Evolutionary conservation across 1,139 yeast species (phyloP).

Genomic region (Oligophagozyma castellii): DNA sequence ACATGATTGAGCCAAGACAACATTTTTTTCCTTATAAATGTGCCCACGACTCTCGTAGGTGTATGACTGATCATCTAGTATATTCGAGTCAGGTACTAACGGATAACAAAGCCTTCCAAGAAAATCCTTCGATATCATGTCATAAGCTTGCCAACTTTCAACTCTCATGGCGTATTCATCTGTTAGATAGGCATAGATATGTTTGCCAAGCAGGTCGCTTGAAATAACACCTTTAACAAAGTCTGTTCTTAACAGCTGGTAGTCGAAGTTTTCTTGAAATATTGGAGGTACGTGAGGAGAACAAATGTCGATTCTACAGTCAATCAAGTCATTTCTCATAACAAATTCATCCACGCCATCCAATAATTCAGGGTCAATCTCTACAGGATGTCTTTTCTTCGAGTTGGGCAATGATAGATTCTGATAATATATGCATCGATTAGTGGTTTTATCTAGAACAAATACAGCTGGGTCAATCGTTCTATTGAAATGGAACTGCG

Average conservation of each 20-base stretch:
- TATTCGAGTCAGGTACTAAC: conserved; percentile 73
- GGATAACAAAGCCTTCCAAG: conserved; percentile 91
- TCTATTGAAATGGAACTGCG: conserved; percentile 76
- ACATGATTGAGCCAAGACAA: conserved; percentile 86
- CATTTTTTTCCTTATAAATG: conserved; percentile 71
- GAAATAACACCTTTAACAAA: conserved; percentile 84
- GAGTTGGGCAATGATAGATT: conserved; percentile 54
- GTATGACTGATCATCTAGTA: conserved; percentile 57
- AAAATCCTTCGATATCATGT: conserved; percentile 82
- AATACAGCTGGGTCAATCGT: conserved; percentile 77
- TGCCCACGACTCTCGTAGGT: conserved; percentile 73
- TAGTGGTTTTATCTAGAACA: conserved; percentile 57
- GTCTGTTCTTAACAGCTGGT: conserved; percentile 72
- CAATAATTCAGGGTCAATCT: conserved; percentile 73
- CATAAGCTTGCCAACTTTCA: conserved; percentile 85
- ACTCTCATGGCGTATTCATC: conserved; percentile 87
- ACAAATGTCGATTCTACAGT: conserved; percentile 92
- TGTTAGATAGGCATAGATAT: conserved; percentile 73
- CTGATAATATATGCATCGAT: conserved; percentile 75
- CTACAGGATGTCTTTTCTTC: conserved; percentile 35
- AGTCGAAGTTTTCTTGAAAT: conserved; percentile 92
- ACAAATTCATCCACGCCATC: conserved; percentile 67
- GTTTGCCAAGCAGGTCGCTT: conserved; percentile 80
- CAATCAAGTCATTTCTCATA: conserved; percentile 82
- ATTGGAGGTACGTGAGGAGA: conserved; percentile 90